Percentiles rank a stretch among this genome's conserved stretches.
These are phyloP conservation scores for Hymenoscyphus infarciens DNA, from an alignment of 2,329 filamentous ascomycete species.

Conservation along the genomic window DNA sequence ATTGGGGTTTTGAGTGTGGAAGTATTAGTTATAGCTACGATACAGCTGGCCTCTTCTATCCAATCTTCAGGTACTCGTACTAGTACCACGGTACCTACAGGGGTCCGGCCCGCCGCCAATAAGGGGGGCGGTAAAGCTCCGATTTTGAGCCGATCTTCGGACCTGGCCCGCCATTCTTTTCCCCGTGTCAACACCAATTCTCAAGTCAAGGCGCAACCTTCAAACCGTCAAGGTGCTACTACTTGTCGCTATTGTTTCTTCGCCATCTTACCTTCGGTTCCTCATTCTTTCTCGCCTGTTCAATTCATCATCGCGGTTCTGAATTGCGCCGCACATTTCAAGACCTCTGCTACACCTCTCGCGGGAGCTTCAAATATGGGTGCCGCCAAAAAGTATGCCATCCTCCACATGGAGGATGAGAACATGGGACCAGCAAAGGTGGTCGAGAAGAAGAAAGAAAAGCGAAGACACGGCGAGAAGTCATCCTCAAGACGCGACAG, in stretches of 20 bases:
- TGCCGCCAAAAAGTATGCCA: conserved; percentile 60
- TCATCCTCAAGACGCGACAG: conserved; percentile 35
- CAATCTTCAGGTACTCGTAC: no score
- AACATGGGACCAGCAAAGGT: conserved; percentile 54
- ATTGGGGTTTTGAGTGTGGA: conserved; percentile 5
- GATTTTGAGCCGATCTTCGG: background rate
- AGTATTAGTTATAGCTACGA: background rate
- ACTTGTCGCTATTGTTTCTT: no score
- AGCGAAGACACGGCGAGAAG: conserved; percentile 37
- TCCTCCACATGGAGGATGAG: conserved; percentile 64
- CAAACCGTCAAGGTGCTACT: no score
- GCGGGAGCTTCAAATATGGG: conserved; percentile 3
- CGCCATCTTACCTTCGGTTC: no score
- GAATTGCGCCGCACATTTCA: background rate
- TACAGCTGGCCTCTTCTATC: no score
- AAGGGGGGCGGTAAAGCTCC: background rate
- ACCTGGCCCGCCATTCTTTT: background rate
- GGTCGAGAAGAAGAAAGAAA: conserved; percentile 46
- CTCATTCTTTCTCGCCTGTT: no score
- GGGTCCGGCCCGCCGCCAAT: no score
- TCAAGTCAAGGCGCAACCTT: background rate
- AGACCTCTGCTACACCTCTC: background rate
- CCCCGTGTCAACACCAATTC: background rate
- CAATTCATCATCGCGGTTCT: background rate
- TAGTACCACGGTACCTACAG: no score